These are phyloP conservation scores for Aspergillus pseudoviridinutans DNA, from an alignment of 2,329 filamentous ascomycete genomes.

Conservation along the genomic window DNA sequence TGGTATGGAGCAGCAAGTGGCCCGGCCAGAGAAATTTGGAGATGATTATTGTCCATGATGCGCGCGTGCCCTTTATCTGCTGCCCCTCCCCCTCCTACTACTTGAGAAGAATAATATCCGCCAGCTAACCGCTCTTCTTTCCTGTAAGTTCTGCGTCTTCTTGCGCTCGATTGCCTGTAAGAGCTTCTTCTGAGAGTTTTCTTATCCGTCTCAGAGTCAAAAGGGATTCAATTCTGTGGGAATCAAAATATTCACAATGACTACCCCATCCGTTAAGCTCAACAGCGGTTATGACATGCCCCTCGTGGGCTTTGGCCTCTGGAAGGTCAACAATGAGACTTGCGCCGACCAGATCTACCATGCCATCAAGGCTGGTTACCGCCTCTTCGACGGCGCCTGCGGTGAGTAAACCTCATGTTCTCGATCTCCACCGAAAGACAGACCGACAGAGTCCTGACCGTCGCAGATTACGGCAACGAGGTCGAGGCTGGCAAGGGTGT, in stretches of 20 bases:
- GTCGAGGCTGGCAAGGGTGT: constrained; percentile 73
- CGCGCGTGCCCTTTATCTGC: background rate
- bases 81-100: background rate
- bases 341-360: constrained; percentile 76
- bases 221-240: background rate
- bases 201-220: background rate
- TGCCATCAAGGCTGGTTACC: constrained; percentile 58
- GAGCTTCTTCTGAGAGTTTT: background rate
- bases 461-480: constrained; percentile 76
- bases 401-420: constrained; percentile 34
- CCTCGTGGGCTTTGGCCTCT: constrained; percentile 53
- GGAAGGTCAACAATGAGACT: constrained; percentile 74
- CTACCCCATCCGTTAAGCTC: constrained; percentile 13
- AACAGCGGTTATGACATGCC: constrained; percentile 38
- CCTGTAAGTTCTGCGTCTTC: background rate
- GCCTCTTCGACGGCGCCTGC: constrained; percentile 59
- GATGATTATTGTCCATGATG: background rate
- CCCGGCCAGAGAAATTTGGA: background rate
- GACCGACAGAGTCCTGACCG: background rate
- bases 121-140: background rate
- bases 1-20: background rate
- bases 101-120: background rate
- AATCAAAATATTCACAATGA: background rate
- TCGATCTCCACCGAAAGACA: background rate
- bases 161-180: background rate